Evolutionary conservation across 495 filamentous ascomycete species (phyloP).

Genomic region (Talaromyces stipitatus): DNA sequence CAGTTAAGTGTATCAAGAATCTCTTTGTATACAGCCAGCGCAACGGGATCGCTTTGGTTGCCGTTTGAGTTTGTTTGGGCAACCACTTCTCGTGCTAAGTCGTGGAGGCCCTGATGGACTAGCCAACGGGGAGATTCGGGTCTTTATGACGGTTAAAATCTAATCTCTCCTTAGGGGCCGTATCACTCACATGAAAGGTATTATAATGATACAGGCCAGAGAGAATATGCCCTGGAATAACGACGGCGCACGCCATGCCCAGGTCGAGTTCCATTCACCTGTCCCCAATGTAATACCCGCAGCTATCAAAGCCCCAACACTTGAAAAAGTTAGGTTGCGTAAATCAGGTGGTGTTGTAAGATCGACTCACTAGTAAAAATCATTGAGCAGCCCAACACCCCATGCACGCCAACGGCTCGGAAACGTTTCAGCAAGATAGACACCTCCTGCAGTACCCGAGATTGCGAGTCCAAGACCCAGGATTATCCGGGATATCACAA

Average conservation of each 20-base stretch:
- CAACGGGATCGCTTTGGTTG: constrained; percentile 28
- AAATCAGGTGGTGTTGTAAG: not conserved
- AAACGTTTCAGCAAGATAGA: constrained; percentile 38
- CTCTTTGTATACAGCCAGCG: constrained; percentile 22
- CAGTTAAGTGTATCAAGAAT: constrained; percentile 29
- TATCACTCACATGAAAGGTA: constrained; percentile 35
- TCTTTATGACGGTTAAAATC: not conserved
- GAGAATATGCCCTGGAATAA: constrained; percentile 47
- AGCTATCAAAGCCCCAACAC: constrained; percentile 37
- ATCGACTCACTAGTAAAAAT: constrained; percentile 36
- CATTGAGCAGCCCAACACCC: constrained; percentile 39
- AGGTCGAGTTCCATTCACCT: constrained; percentile 35
- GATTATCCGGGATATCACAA: constrained; percentile 33
- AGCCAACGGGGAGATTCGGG: constrained; percentile 49
- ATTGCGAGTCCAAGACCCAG: constrained; percentile 34
- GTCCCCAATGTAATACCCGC: constrained; percentile 47
- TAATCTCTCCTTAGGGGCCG: not conserved
- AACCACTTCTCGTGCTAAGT: constrained; percentile 24
- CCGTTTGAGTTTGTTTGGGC: constrained; percentile 42
- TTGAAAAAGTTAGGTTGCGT: not conserved
- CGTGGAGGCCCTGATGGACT: constrained; percentile 27
- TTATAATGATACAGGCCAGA: constrained; percentile 40
- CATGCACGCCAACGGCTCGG: constrained; percentile 35
- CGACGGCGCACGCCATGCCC: constrained; percentile 50
- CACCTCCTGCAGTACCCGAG: constrained; percentile 28